Evolutionary conservation across 148 eudicot genomes (phyloP), one percentile per base, ranked within the genome.

Genomic region (Arctostaphylos glauca): DNA sequence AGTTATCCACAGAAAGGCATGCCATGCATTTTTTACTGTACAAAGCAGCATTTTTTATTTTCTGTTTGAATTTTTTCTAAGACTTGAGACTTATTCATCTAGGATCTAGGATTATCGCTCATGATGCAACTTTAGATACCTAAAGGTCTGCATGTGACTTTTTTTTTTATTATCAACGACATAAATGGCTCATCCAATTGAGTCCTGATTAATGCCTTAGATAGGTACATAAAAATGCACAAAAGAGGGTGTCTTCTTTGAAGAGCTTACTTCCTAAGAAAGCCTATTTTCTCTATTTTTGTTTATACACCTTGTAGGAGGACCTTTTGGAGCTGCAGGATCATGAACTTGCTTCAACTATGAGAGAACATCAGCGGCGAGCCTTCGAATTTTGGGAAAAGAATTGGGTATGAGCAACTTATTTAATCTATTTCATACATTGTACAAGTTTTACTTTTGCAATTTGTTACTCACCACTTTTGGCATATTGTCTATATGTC

Each of bases 371-470:
- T 76, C 92, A 92, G 85, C 83, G 31, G 10, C 92, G 99, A 79
- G 98, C 92, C 70, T 83, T 90, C 44, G 98, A 96, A 81, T 96
- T 96, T 85, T 96, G 99, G 99, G 96, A 94, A 87, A 96, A 88
- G 86, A 96, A 94, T 85, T 96, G 99, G 99, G 99, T 96, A 92
- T 77, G 3, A n/a, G 16, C 67, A 56, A 83, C 74, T 59, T 81
- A 73, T 67, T 72, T 81, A 14, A 66, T 9, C 49, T 74, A 7
- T 76, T 53, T 56, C 70, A 6, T 19, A 56, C 23, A 5, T 54
- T 56, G 43, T 82, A 8, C 43, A 15, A 53, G n/a, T 2, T 53
- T 50, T 56, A 25, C 71, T 76, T 15, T 76, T 81, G 31, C 31
- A 31, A 81, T 67, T 9, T 47, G 58, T 76, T 67, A 31, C 80